Evolutionary conservation across 805 yeast genomes (phyloP).

Genomic region (Dipodascus albidus): DNA sequence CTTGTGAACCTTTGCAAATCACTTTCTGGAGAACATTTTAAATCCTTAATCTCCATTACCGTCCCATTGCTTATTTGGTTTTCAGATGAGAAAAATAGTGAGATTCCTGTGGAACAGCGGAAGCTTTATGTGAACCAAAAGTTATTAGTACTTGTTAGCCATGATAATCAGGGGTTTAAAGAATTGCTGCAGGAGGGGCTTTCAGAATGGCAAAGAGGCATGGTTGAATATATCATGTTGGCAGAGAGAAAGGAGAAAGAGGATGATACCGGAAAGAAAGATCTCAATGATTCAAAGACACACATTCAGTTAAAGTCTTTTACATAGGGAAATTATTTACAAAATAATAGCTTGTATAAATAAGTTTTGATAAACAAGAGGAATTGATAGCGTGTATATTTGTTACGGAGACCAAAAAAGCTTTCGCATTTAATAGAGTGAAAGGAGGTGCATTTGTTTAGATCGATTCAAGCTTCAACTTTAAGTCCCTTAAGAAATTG

Average conservation of each 20-base stretch:
- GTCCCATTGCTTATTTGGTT: conserved; percentile 30
- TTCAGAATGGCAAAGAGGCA: conserved; percentile 26
- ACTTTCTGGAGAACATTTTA: conserved; percentile 23
- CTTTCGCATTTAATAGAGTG: too few relatives aligned
- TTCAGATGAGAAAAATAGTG: conserved; percentile 15
- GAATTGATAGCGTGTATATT: too few relatives aligned
- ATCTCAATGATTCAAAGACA: conserved; percentile 12
- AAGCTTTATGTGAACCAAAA: conserved; percentile 14
- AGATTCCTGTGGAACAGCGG: conserved; percentile 12
- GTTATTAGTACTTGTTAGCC: conserved; percentile 22
- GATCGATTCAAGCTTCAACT: too few relatives aligned
- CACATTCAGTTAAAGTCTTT: conserved; percentile 46
- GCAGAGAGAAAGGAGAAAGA: conserved; percentile 5
- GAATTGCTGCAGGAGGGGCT: conserved; percentile 30
- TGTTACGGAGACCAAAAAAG: too few relatives aligned
- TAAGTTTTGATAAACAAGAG: too few relatives aligned
- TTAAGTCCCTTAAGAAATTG: too few relatives aligned
- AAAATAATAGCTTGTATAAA: too few relatives aligned
- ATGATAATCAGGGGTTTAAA: conserved; percentile 25
- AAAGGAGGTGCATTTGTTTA: too few relatives aligned
- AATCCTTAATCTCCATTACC: conserved; percentile 23
- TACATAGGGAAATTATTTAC: conserved; percentile 7
- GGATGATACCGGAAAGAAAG: conserved; percentile 8
- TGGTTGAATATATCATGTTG: conserved; percentile 12
- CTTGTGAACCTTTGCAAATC: conserved; percentile 35